These are phyloP conservation scores for Ballota nigra DNA, from an alignment of 257 asterid genomes.

Conservation along the genomic window DNA sequence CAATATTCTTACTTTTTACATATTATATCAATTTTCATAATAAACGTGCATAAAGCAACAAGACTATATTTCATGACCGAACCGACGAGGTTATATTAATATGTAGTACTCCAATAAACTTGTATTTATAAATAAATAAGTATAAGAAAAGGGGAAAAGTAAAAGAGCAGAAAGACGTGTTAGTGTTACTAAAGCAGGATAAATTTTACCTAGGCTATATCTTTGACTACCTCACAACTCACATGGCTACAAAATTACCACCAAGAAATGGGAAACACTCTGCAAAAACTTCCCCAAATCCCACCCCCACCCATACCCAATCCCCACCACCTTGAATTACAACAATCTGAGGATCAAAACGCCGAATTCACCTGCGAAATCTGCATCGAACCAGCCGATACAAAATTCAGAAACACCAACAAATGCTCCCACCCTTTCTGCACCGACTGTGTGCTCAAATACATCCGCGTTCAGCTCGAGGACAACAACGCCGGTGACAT, in stretches of 20 bases:
- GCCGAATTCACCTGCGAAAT: conserved; percentile 56
- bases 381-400: conserved; percentile 51
- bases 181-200: too few relatives aligned
- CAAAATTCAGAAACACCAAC: conserved; percentile 21
- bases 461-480: conserved; percentile 60
- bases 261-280: conserved; percentile 31
- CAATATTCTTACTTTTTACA: too few relatives aligned
- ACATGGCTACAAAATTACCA: neutral
- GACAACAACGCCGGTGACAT: conserved; percentile 46
- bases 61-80: too few relatives aligned
- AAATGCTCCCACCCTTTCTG: conserved; percentile 63
- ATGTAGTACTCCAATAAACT: too few relatives aligned
- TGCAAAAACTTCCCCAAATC: conserved; percentile 23
- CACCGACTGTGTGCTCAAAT: conserved; percentile 57
- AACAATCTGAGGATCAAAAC: neutral
- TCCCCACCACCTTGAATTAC: neutral
- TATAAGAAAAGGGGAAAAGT: too few relatives aligned
- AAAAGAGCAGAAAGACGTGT: too few relatives aligned
- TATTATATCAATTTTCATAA: too few relatives aligned
- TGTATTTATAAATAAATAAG: too few relatives aligned
- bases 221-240: neutral
- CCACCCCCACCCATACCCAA: conserved; percentile 7
- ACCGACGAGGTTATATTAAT: too few relatives aligned
- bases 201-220: neutral
- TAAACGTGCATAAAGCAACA: too few relatives aligned